Evolutionary conservation across 768 basidiomycete genomes (phyloP).

Genomic region (Amanita muscaria): DNA sequence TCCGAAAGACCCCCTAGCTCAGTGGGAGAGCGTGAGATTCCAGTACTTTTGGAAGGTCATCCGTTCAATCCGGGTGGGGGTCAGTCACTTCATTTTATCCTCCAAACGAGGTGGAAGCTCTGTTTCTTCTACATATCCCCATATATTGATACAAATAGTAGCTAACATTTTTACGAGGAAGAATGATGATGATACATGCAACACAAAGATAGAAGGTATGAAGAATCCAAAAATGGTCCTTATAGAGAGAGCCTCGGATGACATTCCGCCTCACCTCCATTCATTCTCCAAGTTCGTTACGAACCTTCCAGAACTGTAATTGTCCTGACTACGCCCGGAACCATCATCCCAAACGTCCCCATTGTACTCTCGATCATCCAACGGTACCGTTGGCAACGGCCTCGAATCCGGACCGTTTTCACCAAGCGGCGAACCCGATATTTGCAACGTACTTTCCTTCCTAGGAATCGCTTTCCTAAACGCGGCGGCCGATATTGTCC

Average conservation of each 20-base stretch:
- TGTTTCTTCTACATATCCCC: too few species aligned
- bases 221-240: too few species aligned
- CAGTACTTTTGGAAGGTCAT: slow-evolving; percentile 21
- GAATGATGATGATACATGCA: too few species aligned
- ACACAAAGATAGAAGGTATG: too few species aligned
- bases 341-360: neutral
- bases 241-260: too few species aligned
- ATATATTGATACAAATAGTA: too few species aligned
- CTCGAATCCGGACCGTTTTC: slow-evolving; percentile 4
- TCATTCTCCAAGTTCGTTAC: slow-evolving; percentile 35
- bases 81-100: too few species aligned
- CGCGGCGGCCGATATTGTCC: slow-evolving; percentile 70
- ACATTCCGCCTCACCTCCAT: neutral
- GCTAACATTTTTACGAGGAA: too few species aligned
- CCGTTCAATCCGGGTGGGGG: slow-evolving; percentile 34
- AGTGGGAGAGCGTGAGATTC: neutral
- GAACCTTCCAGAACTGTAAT: slow-evolving; percentile 35
- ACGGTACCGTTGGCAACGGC: slow-evolving; percentile 3
- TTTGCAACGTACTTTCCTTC: slow-evolving; percentile 2
- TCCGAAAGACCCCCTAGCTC: neutral
- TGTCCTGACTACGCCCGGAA: neutral
- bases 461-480: slow-evolving; percentile 46
- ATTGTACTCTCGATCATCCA: too few species aligned
- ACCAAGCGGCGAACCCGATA: too few species aligned
- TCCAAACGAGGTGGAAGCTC: too few species aligned